Evolutionary conservation across 441 rosid species (phyloP).

Genomic region (Manihot esculenta): DNA sequence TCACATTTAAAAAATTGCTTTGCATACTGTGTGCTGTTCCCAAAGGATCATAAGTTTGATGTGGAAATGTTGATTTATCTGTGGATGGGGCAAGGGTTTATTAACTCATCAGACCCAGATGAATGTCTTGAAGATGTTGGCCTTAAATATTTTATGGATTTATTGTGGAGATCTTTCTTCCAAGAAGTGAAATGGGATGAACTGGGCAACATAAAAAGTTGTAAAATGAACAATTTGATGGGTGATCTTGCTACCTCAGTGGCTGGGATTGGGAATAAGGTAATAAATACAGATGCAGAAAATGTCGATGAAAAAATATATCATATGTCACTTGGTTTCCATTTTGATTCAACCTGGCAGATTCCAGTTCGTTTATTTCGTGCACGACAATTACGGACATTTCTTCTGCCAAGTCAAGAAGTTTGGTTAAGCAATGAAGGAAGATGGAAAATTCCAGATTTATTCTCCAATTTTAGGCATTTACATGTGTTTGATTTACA

Average conservation of each 20-base stretch:
- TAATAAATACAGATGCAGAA: neutral
- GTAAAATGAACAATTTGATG: slow-evolving; percentile 30
- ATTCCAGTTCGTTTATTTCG: neutral
- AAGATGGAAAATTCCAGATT: neutral
- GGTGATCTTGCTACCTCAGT: slow-evolving; percentile 27
- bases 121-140: no score
- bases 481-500: slow-evolving; percentile 19
- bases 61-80: neutral
- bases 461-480: slow-evolving; percentile 1
- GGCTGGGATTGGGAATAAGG: neutral
- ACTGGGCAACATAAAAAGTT: slow-evolving; percentile 2
- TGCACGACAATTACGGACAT: neutral
- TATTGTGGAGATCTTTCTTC: slow-evolving; percentile 21
- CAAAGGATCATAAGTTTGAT: slow-evolving; percentile 4
- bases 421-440: neutral
- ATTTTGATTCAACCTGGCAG: neutral
- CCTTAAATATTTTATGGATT: neutral
- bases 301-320: neutral
- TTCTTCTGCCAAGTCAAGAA: neutral
- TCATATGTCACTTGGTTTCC: neutral
- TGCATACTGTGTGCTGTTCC: slow-evolving; percentile 20
- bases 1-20: slow-evolving; percentile 26
- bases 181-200: slow-evolving; percentile 20
- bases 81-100: slow-evolving; percentile 28
- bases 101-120: neutral